Conservation (phyloP, 768 basidiomycete genomes). For the Lactarius trivialis region DNA sequence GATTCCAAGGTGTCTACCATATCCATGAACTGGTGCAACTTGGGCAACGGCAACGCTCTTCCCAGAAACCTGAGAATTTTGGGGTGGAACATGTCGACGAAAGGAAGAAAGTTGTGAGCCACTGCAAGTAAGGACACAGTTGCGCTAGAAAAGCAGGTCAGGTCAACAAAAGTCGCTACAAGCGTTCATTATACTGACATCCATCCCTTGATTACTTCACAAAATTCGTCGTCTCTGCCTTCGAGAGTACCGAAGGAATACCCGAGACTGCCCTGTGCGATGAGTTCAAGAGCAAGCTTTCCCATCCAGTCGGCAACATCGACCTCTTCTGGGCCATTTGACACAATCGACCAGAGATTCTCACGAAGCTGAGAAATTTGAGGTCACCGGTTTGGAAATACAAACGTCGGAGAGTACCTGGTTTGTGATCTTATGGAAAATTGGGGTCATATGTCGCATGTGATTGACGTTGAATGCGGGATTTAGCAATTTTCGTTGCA, state of each 20-base stretch:
- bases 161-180: no score
- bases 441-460: conserved; percentile 24
- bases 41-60: conserved; percentile 30
- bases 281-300: conserved; percentile 23
- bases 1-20: conserved; percentile 34
- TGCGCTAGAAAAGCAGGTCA: conserved; percentile 10
- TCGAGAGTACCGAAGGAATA: conserved; percentile 21
- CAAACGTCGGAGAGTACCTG: conserved; percentile 2
- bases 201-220: conserved; percentile 16
- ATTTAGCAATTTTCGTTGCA: conserved; percentile 10
- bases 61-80: conserved; percentile 31
- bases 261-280: conserved; percentile 25
- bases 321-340: conserved; percentile 12
- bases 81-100: conserved; percentile 11
- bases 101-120: conserved; percentile 12
- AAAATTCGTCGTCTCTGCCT: not conserved
- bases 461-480: conserved; percentile 23
- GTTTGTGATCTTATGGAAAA: conserved; percentile 19
- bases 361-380: not conserved
- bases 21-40: conserved; percentile 30
- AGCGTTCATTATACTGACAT: not conserved
- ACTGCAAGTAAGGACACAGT: not conserved
- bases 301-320: conserved; percentile 22
- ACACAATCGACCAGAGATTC: not conserved
- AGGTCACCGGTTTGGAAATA: no score